Conservation (phyloP, 208 protist genomes). For the Leptomonas seymouri region DNA sequence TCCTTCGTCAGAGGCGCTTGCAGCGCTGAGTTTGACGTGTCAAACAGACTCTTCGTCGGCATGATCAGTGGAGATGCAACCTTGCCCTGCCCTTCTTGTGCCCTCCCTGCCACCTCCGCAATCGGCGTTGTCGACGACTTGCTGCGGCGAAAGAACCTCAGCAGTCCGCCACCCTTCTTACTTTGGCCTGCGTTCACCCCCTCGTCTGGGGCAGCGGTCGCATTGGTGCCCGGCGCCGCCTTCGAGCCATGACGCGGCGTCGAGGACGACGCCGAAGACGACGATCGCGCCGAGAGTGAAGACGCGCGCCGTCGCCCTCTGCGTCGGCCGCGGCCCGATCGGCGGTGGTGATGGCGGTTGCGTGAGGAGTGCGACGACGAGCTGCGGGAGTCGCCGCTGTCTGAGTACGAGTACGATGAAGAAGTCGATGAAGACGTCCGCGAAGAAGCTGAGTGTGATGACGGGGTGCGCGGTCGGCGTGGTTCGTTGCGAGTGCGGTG, state of each 20-base stretch:
- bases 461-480: constrained; percentile 7
- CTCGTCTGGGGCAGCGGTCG: not conserved
- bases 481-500: constrained; percentile 15
- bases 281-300: constrained; percentile 3
- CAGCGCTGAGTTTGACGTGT: not conserved
- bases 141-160: constrained; percentile 26
- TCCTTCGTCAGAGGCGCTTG: not conserved
- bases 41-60: constrained; percentile 17
- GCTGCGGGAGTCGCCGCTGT: constrained; percentile 4
- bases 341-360: constrained; percentile 6
- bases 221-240: not conserved
- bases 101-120: not conserved
- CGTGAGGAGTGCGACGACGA: constrained; percentile 11
- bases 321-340: constrained; percentile 3
- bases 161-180: constrained; percentile 16
- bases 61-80: constrained; percentile 15
- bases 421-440: constrained; percentile 5
- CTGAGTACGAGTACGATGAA: constrained; percentile 4
- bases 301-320: constrained; percentile 11
- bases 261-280: not conserved
- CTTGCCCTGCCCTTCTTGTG: not conserved
- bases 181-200: not conserved
- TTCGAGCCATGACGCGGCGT: not conserved
- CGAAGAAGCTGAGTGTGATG: constrained; percentile 1
- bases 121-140: constrained; percentile 9